Evolutionary conservation across 75 land plant genomes (phyloP), one percentile per base, ranked within the genome.

Genomic region (Cryptomeria japonica): DNA sequence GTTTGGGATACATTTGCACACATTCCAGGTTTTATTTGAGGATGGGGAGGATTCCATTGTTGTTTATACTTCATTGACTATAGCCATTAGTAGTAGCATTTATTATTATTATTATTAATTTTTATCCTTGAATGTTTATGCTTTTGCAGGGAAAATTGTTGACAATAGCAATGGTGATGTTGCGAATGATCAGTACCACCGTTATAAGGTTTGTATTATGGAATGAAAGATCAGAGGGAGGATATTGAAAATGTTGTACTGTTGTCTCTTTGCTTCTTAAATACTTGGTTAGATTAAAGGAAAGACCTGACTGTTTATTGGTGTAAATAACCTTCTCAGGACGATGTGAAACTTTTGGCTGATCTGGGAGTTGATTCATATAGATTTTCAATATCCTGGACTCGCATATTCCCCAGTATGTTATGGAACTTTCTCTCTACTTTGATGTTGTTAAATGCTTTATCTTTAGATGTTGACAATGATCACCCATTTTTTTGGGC

Each of bases 11-110:
- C 70, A 5, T 64, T 64, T 25, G 22, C 70, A 1, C 70, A 64
- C 3, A 64, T 22, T 64, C 15, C 85, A 89, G 90, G 90, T 10
- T 38, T 28, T 8, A 89, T 80, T 88, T 4, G 51, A 16, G 90
- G 82, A 51, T 82, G 70, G 34, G 86, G 90, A 49, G 12, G 10
- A 9, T 10, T 10, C 51, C 51, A 49, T 10, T 49, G 13, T 49
- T 49, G 10, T 49, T 49, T 49, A 49, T 44, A 44, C 5, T 44
- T 0, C 51, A 49, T 49, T 10, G 0, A 10, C 12, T 49, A 49
- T 49, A 10, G 12, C 51, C 55, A 14, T 13, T 12, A 12, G 1
- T 51, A 51, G 2, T 51, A 51, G 16, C 16, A 51, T 12, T 51
- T 51, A 51, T 13, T 14, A 14, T 51, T 14, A 51, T 51, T 51